Percentiles rank a stretch among this genome's conserved stretches.
These are phyloP conservation scores for Fraxinus pennsylvanica DNA, from an alignment of 257 asterid species.

Conservation along the genomic window DNA sequence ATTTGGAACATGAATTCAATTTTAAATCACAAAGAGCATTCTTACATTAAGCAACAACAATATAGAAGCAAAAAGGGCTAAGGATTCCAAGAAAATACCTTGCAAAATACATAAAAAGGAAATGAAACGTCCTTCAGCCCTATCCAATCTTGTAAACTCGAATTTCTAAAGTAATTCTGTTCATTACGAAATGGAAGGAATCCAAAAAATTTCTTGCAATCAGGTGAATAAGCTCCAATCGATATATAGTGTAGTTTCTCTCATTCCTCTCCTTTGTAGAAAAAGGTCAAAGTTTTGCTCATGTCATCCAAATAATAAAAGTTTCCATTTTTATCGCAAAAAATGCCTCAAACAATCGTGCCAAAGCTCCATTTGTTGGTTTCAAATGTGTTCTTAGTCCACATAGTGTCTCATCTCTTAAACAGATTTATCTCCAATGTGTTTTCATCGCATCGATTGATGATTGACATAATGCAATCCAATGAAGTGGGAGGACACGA, in stretches of 20 bases:
- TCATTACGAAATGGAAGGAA: background rate
- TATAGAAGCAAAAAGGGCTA: background rate
- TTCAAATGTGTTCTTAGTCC: slow-evolving; percentile 15
- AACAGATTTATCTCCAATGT: slow-evolving; percentile 17
- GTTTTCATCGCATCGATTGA: background rate
- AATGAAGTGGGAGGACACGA: slow-evolving; percentile 26
- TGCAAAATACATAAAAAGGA: background rate
- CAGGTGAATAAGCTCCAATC: background rate
- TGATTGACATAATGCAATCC: slow-evolving; percentile 21
- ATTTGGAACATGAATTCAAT: background rate
- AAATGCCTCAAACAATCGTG: slow-evolving; percentile 10
- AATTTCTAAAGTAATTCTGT: background rate
- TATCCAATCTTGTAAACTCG: background rate
- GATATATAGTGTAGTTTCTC: background rate
- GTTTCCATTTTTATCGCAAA: background rate
- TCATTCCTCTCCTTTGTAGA: background rate
- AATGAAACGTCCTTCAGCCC: slow-evolving; percentile 8
- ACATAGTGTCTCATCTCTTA: slow-evolving; percentile 8
- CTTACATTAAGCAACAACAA: background rate
- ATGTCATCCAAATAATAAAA: slow-evolving; percentile 14
- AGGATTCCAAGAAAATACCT: background rate
- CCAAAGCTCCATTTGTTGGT: background rate
- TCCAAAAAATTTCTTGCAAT: background rate
- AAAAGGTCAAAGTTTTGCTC: background rate
- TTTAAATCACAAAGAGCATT: background rate